Base-by-base conservation (phyloP, 2,329 filamentous ascomycete genomes). In the Xylaria sp. region DNA sequence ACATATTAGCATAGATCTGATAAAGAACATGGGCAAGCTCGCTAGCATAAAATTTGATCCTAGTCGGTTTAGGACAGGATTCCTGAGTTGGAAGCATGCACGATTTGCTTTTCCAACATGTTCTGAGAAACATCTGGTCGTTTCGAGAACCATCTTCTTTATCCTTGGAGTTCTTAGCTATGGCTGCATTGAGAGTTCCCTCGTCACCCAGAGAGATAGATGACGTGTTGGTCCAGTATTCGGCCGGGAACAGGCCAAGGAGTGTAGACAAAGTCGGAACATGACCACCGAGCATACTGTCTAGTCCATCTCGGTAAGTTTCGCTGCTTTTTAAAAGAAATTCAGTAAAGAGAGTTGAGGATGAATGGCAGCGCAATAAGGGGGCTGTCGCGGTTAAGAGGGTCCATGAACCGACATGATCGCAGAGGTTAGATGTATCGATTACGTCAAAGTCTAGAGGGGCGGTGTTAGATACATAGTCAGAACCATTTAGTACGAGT, bases 401-500 rank as follows among this genome's bases (percentile, higher is more conserved):
- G 62, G 82, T 83, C 3, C 86, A 61, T 10, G 74, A 65, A 20
- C 83, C 83, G 5, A 83, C n/a, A 51, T 82, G 77, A 66, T 85
- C 82, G 6, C 78, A 73, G 3, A 86, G 75, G 45, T 82, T 83
- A 53, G 74, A 86, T 0, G 86, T 88, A 66, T 90, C 86, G 54
- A 90, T 85, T 4, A 85, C 78, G 70, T 89, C 82, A 68, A 89
- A 90, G 0, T 65, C 31, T 0, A 72, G 72, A 0, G 84, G 83
- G 1, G 79, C 64, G 15, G 57, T 47, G 0, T 73, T 71, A 3
- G 38, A 25, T 0, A 74, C 72, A 70, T 87, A 88, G 3, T 81
- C 79, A 0, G 64, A 65, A 0, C 73, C 60, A 53, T 86, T 81
- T 1, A 89, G 76, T 0, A 72, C 57, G 3, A 73, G 63, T 0